These are phyloP conservation scores for Nepenthes alata DNA, from an alignment of 179 eudicot genomes.

Conservation along the genomic window DNA sequence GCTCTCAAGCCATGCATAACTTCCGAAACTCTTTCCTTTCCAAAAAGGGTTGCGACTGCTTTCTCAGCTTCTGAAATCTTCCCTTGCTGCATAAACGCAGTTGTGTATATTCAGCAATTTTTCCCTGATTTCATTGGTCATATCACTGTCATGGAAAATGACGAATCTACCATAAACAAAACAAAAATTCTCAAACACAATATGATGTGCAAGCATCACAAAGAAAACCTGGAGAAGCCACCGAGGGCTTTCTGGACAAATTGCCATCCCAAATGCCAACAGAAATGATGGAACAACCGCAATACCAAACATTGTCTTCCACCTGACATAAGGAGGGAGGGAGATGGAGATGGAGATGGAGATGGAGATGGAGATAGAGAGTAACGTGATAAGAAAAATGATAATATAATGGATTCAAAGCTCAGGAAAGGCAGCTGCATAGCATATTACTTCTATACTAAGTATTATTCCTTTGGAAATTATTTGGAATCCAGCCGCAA, in stretches of 20 bases:
- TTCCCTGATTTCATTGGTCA: too few species aligned
- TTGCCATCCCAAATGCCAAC: slow-evolving; percentile 80
- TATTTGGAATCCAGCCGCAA: too few species aligned
- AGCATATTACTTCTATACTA: too few species aligned
- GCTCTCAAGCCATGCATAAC: slow-evolving; percentile 60
- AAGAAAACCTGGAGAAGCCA: slow-evolving; percentile 84
- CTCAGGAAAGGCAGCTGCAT: too few species aligned
- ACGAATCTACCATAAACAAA: neutral
- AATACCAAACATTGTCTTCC: slow-evolving; percentile 93
- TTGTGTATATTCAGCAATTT: neutral
- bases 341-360: too few species aligned
- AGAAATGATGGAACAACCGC: slow-evolving; percentile 74
- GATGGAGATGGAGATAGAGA: too few species aligned
- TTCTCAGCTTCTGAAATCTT: slow-evolving; percentile 64
- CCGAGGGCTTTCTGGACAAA: slow-evolving; percentile 95
- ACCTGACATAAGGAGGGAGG: slow-evolving; percentile 34
- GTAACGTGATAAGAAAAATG: too few species aligned
- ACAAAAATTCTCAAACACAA: neutral
- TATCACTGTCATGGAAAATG: slow-evolving; percentile 1
- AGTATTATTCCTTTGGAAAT: too few species aligned
- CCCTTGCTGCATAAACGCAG: slow-evolving; percentile 63
- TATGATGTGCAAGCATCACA: neutral
- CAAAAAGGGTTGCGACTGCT: slow-evolving; percentile 47
- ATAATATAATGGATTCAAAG: too few species aligned
- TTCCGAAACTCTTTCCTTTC: slow-evolving; percentile 73